These are phyloP conservation scores for Coemansia sp. DNA, from an alignment of 192 early-diverging fungal species.

Conservation along the genomic window DNA sequence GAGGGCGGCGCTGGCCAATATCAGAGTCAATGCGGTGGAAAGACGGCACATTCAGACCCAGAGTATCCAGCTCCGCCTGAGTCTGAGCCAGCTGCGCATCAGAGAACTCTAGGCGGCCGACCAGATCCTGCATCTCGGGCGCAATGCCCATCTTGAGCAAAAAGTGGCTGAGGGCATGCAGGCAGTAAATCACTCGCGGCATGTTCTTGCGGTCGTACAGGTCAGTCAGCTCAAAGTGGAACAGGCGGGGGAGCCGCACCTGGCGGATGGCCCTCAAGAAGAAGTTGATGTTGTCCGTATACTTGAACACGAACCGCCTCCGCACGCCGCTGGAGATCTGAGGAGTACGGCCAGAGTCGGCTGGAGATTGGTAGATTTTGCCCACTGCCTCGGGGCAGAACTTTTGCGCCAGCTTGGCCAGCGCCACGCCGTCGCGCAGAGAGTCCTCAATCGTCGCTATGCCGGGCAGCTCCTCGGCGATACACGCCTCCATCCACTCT, in stretches of 20 bases:
- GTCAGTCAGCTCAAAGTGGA: constrained; percentile 97
- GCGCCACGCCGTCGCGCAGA: constrained; percentile 88
- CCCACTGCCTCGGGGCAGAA: constrained; percentile 84
- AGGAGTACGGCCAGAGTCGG: neutral
- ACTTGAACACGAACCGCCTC: constrained; percentile 83
- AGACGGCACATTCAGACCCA: constrained; percentile 84
- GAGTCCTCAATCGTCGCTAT: constrained; percentile 86
- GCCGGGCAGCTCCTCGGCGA: constrained; percentile 77
- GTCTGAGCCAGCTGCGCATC: constrained; percentile 66
- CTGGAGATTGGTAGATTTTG: constrained; percentile 77
- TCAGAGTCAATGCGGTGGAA: constrained; percentile 80
- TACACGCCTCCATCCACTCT: constrained; percentile 98
- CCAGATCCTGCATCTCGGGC: constrained; percentile 89
- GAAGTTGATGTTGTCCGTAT: constrained; percentile 98
- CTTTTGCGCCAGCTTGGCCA: constrained; percentile 86
- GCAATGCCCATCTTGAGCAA: constrained; percentile 82
- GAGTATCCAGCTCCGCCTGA: constrained; percentile 79
- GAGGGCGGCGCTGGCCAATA: constrained; percentile 44
- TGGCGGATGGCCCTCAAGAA: constrained; percentile 80
- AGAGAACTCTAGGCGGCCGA: constrained; percentile 90
- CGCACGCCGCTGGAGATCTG: constrained; percentile 36
- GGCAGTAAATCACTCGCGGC: constrained; percentile 98
- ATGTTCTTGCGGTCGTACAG: constrained; percentile 99
- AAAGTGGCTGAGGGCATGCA: constrained; percentile 96
- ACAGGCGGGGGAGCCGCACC: constrained; percentile 87